These are phyloP conservation scores for Paramecium pentaurelia DNA, from an alignment of 73 alveolate species.

Conservation along the genomic window DNA sequence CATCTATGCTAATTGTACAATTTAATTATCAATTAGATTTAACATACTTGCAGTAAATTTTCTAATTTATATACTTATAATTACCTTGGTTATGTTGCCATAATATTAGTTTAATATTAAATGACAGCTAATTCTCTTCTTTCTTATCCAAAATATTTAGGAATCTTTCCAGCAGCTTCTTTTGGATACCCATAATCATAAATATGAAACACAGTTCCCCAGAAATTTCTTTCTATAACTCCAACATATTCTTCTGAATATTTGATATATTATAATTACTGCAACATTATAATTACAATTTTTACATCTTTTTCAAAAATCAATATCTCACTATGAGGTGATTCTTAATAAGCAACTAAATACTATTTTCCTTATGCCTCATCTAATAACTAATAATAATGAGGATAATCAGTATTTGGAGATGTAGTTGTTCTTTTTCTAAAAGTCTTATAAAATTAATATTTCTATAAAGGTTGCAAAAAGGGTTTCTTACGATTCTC, in stretches of 20 bases:
- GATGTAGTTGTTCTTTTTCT: not conserved
- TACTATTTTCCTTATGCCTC: not conserved
- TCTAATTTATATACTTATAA: not conserved
- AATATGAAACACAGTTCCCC: slow-evolving; percentile 56
- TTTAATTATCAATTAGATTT: slow-evolving; percentile 12
- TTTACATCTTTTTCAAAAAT: slow-evolving; percentile 23
- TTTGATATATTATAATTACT: slow-evolving; percentile 34
- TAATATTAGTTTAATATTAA: slow-evolving; percentile 52
- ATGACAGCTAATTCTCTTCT: not conserved
- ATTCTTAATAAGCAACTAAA: not conserved
- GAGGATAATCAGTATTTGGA: slow-evolving; percentile 5
- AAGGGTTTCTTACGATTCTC: not conserved
- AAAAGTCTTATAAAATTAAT: not conserved
- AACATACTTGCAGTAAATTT: slow-evolving; percentile 30
- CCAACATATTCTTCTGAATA: slow-evolving; percentile 50
- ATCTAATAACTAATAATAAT: not conserved
- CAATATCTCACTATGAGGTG: slow-evolving; percentile 35
- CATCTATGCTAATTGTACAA: not conserved
- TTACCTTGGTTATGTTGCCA: slow-evolving; percentile 53
- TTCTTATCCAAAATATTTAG: slow-evolving; percentile 42
- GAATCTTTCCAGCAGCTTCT: slow-evolving; percentile 7
- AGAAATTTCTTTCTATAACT: slow-evolving; percentile 49
- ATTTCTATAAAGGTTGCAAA: slow-evolving; percentile 13
- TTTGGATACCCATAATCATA: slow-evolving; percentile 53
- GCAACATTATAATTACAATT: not conserved